phyloP scores from a whole-genome alignment of 768 basidiomycete species.

The Psilocybe sp. region DNA sequence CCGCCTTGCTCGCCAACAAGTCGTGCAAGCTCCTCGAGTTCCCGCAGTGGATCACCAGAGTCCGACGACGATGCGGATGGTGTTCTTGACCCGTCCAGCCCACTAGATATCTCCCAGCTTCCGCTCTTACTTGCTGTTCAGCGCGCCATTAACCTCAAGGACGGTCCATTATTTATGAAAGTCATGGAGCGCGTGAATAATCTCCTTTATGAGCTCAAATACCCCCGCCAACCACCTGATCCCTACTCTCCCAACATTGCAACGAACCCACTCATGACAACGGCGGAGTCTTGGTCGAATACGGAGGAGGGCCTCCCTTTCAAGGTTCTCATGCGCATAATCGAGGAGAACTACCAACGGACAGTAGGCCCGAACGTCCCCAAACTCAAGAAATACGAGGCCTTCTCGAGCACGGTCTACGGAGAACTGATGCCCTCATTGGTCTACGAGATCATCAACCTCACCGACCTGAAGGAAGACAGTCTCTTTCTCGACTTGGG shows the following conservation, averaged over 20 bases:
- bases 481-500: conserved; percentile 83
- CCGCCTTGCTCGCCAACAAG: conserved; percentile 28
- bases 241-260: conserved; percentile 37
- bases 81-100: conserved; percentile 20
- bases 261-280: conserved; percentile 47
- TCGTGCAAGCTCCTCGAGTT: conserved; percentile 24
- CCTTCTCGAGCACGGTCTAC: conserved; percentile 84
- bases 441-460: conserved; percentile 65
- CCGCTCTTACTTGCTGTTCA: conserved; percentile 57
- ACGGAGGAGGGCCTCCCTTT: conserved; percentile 49
- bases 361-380: conserved; percentile 89
- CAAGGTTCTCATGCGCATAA: conserved; percentile 67
- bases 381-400: conserved; percentile 74
- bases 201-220: conserved; percentile 62
- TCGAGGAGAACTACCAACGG: conserved; percentile 92
- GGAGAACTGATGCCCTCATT: conserved; percentile 87
- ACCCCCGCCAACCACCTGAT: conserved; percentile 54
- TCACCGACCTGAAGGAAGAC: conserved; percentile 52
- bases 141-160: conserved; percentile 63
- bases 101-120: conserved; percentile 21
- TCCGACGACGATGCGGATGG: conserved; percentile 30
- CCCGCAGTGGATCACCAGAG: conserved; percentile 18
- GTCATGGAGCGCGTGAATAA: conserved; percentile 62
- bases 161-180: conserved; percentile 70
- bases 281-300: conserved; percentile 47